Evolutionary conservation across 768 basidiomycete genomes (phyloP).

Genomic region (Tylopilus intermedius): DNA sequence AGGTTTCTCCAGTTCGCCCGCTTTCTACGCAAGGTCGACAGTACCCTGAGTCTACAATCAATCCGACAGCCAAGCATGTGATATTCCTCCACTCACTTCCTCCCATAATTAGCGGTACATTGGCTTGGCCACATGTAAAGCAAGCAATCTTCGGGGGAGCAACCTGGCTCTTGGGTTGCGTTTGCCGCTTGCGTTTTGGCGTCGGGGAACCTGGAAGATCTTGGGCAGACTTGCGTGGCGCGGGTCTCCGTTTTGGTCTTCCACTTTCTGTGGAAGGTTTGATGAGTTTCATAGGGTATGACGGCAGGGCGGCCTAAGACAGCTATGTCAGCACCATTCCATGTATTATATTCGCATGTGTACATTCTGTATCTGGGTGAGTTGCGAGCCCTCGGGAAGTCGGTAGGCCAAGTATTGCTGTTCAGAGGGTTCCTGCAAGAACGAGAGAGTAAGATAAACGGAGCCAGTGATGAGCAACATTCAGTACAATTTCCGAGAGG

Average conservation of each 20-base stretch:
- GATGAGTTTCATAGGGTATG: constrained; percentile 53
- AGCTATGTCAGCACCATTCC: neutral
- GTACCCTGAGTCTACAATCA: constrained; percentile 41
- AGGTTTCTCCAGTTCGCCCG: constrained; percentile 38
- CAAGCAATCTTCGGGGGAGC: constrained; percentile 50
- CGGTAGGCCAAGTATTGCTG: constrained; percentile 54
- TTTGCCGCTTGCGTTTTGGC: constrained; percentile 40
- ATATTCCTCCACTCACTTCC: constrained; percentile 49
- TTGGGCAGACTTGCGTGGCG: constrained; percentile 30
- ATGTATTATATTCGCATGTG: constrained; percentile 11
- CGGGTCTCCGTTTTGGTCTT: constrained; percentile 34
- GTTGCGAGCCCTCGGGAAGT: constrained; percentile 49
- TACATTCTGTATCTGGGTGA: constrained; percentile 59
- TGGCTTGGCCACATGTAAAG: constrained; percentile 55
- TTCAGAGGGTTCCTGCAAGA: constrained; percentile 37
- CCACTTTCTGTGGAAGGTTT: constrained; percentile 44
- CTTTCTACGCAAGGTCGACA: constrained; percentile 64
- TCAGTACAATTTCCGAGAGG: constrained; percentile 43
- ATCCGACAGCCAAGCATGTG: neutral
- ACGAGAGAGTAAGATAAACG: neutral
- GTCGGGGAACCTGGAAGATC: constrained; percentile 17
- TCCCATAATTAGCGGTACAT: constrained; percentile 72
- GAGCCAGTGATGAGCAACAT: neutral
- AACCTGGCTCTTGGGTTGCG: constrained; percentile 30
- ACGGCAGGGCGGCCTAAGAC: constrained; percentile 40